Conservation (phyloP, 768 basidiomycete species). For the Candolleomyces efflorescens region DNA sequence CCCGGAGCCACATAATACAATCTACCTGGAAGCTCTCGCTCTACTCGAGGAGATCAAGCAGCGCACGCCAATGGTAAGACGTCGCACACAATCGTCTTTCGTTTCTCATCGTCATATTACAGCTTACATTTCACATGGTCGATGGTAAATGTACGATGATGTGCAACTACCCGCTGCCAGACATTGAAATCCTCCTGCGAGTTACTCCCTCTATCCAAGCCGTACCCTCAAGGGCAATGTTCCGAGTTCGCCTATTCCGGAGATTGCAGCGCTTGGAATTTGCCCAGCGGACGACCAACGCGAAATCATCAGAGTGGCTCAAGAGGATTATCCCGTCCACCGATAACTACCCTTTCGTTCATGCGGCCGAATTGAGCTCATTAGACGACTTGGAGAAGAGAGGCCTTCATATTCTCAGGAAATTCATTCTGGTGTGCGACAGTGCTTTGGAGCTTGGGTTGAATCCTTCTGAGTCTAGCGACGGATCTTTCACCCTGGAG, state of each 20-base stretch:
- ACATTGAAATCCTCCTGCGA: constrained; percentile 40
- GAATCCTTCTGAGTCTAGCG: background rate
- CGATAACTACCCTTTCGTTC: constrained; percentile 18
- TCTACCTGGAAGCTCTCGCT: constrained; percentile 42
- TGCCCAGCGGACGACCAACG: constrained; percentile 25
- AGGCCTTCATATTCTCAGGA: background rate
- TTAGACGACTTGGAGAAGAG: constrained; percentile 4
- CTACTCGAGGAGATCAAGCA: constrained; percentile 47
- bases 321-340: constrained; percentile 24
- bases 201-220: background rate
- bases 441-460: background rate
- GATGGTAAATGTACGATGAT: constrained; percentile 44
- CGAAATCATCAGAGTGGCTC: constrained; percentile 35
- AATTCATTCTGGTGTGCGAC: constrained; percentile 2
- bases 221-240: constrained; percentile 10
- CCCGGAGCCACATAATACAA: constrained; percentile 38
- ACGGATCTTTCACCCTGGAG: background rate
- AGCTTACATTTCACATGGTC: constrained; percentile 40
- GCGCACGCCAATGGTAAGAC: constrained; percentile 46
- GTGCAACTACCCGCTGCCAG: constrained; percentile 45
- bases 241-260: constrained; percentile 36
- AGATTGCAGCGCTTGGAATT: constrained; percentile 30
- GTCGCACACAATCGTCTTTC: too few species aligned
- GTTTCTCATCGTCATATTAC: background rate
- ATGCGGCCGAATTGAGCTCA: constrained; percentile 16